Evolutionary conservation across 306 rosid genomes (phyloP).

Genomic region (Dalbergia oliveri): DNA sequence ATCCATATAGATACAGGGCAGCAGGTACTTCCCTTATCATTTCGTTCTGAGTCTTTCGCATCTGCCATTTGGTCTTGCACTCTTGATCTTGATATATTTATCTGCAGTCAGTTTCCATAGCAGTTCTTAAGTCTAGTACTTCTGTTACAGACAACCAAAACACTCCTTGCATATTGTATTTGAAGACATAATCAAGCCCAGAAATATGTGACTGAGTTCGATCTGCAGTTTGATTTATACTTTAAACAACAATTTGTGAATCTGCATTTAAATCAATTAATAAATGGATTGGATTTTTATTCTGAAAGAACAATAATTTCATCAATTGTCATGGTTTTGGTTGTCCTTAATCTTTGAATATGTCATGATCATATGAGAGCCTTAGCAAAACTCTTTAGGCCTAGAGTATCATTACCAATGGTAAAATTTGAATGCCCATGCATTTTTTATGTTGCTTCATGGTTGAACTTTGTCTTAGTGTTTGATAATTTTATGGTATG

Average conservation of each 20-base stretch:
- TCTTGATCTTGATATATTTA: not conserved
- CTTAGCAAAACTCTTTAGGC: not conserved
- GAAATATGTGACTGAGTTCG: too few relatives aligned
- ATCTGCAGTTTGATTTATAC: too few relatives aligned
- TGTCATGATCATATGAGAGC: not conserved
- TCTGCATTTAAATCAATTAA: too few relatives aligned
- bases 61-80: conserved; percentile 2
- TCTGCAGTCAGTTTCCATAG: too few relatives aligned
- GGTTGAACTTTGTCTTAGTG: not conserved
- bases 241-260: too few relatives aligned
- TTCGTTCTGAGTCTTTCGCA: conserved; percentile 35
- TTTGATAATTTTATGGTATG: not conserved
- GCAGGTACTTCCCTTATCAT: conserved; percentile 61
- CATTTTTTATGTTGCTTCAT: conserved; percentile 8
- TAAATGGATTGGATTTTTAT: not conserved
- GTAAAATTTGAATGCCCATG: not conserved
- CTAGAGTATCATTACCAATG: not conserved
- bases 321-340: not conserved
- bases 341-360: not conserved
- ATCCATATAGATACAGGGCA: conserved; percentile 86
- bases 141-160: not conserved
- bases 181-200: not conserved
- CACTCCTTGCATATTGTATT: not conserved
- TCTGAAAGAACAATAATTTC: not conserved
- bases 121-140: not conserved